Conservation (phyloP, 2,329 filamentous ascomycete genomes). For the Microdochium trichocladiopsis region DNA sequence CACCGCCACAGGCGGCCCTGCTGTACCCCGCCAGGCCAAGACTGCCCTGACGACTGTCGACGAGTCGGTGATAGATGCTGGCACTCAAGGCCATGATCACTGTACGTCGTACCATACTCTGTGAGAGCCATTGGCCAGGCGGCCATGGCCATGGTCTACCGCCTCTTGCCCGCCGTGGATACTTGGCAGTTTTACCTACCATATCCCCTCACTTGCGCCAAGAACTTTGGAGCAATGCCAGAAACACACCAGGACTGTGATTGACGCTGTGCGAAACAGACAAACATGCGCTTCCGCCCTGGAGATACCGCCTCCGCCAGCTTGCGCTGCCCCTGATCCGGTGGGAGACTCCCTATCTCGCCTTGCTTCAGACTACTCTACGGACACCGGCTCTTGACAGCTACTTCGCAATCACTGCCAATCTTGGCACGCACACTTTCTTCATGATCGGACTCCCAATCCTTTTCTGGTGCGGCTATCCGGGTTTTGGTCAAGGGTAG, state of each 20-base stretch:
- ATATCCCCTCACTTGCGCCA: slow-evolving; percentile 1
- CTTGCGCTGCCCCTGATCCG: slow-evolving; percentile 77
- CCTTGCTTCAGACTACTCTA: slow-evolving; percentile 72
- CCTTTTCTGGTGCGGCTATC: slow-evolving; percentile 93
- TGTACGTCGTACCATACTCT: slow-evolving; percentile 48
- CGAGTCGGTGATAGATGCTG: slow-evolving; percentile 53
- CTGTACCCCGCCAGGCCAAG: slow-evolving; percentile 15
- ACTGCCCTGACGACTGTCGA: slow-evolving; percentile 15
- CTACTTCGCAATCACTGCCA: slow-evolving; percentile 95
- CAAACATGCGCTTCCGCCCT: slow-evolving; percentile 73
- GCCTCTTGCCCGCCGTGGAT: no score
- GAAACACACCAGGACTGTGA: not conserved
- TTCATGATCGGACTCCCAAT: slow-evolving; percentile 96
- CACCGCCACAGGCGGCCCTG: slow-evolving; percentile 11
- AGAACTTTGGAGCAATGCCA: slow-evolving; percentile 1
- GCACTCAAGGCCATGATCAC: slow-evolving; percentile 72
- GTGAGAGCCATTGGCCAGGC: no score
- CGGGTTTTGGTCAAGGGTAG: slow-evolving; percentile 79
- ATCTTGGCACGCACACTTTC: slow-evolving; percentile 95
- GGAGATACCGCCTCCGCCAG: slow-evolving; percentile 83
- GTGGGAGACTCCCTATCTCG: slow-evolving; percentile 93
- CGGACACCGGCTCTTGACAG: slow-evolving; percentile 83
- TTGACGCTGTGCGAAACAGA: slow-evolving; percentile 41
- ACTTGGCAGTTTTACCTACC: no score
- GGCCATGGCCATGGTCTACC: no score